Conservation (phyloP, 2,329 filamentous ascomycete species). For the Penicillium sp. region DNA sequence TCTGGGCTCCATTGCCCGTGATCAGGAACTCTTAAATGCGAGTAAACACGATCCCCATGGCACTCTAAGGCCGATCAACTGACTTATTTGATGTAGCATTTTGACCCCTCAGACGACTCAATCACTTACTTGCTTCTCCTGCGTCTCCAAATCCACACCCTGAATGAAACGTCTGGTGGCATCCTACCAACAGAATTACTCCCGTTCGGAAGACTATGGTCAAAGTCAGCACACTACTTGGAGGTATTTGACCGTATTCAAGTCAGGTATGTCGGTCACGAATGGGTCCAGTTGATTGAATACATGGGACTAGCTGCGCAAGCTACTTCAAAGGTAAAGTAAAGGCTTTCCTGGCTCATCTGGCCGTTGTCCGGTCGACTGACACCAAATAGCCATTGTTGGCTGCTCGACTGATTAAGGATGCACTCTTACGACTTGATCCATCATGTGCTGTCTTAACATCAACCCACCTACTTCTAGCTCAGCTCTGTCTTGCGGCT, state of each 20-base stretch:
- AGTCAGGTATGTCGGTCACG: conserved; percentile 44
- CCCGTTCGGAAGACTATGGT: conserved; percentile 52
- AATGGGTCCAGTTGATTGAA: conserved; percentile 42
- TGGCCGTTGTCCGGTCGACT: conserved; percentile 2
- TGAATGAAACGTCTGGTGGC: conserved; percentile 36
- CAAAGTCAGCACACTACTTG: conserved; percentile 51
- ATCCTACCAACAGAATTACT: conserved; percentile 40
- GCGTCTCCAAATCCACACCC: conserved; percentile 46
- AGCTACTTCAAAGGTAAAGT: conserved; percentile 36
- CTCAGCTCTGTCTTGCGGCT: conserved; percentile 45
- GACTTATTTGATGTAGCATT: conserved; percentile 11
- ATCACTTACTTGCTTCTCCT: conserved; percentile 61
- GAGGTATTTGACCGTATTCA: conserved; percentile 53
- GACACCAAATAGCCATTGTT: conserved; percentile 33
- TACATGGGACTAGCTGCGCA: conserved; percentile 34
- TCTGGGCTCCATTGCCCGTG: conserved; percentile 27
- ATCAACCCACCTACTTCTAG: conserved; percentile 43
- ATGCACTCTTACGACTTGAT: conserved; percentile 48
- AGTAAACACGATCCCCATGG: conserved; percentile 12
- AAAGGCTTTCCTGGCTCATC: conserved; percentile 11
- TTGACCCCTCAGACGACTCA: conserved; percentile 60
- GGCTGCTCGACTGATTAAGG: conserved; percentile 42
- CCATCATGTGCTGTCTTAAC: conserved; percentile 45
- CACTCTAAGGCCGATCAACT: background rate
- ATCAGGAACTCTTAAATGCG: conserved; percentile 38